Evolutionary conservation across 768 basidiomycete species (phyloP).

Genomic region (Dioszegia aurantiaca): DNA sequence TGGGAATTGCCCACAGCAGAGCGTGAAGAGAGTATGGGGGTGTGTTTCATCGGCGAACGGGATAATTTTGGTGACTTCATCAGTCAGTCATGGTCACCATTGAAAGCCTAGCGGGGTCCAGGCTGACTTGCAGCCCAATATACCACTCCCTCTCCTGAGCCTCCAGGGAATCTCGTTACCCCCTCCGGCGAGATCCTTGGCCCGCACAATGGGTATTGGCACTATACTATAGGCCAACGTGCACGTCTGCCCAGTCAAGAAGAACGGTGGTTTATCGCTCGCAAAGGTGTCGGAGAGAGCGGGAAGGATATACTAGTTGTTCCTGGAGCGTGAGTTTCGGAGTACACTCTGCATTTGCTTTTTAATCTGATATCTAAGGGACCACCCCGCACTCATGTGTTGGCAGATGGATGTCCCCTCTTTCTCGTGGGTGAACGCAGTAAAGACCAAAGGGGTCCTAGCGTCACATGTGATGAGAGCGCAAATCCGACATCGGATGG

Average conservation of each 20-base stretch:
- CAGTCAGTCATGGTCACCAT: constrained; percentile 54
- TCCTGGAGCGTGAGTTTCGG: constrained; percentile 61
- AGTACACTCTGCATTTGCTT: neutral
- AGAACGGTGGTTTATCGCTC: constrained; percentile 67
- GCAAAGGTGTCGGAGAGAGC: constrained; percentile 62
- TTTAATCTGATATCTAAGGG: neutral
- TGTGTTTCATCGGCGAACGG: constrained; percentile 89
- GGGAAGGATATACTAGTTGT: constrained; percentile 69
- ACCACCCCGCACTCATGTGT: constrained; percentile 14
- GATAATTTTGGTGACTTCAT: constrained; percentile 69
- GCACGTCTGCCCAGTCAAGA: constrained; percentile 65
- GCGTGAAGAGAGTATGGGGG: constrained; percentile 82
- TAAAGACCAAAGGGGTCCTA: constrained; percentile 53
- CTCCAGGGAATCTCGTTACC: constrained; percentile 67
- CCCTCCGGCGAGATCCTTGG: constrained; percentile 61
- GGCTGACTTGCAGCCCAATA: constrained; percentile 64
- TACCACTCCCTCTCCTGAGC: constrained; percentile 52
- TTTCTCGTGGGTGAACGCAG: constrained; percentile 71
- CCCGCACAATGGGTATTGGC: constrained; percentile 73
- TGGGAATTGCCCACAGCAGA: constrained; percentile 68
- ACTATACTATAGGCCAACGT: constrained; percentile 79
- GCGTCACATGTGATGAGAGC: constrained; percentile 58
- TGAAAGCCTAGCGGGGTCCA: no score
- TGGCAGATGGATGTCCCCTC: constrained; percentile 11
- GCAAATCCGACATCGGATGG: constrained; percentile 72